Percentiles rank a stretch among this genome's conserved stretches.
phyloP scores from a whole-genome alignment of 176 grass and related monocot species.

The Triticum turgidum region DNA sequence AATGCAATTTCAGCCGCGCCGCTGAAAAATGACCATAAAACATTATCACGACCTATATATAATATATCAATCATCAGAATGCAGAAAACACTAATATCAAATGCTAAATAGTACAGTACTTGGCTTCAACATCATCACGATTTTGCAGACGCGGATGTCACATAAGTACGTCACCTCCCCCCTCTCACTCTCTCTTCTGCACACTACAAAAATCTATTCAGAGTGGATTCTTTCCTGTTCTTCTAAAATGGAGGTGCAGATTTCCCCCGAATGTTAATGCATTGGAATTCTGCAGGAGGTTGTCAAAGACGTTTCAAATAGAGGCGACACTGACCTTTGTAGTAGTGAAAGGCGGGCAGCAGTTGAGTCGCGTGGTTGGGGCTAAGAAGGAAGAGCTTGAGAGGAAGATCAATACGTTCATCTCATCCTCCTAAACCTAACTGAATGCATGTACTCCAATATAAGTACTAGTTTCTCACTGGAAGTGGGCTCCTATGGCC shows the following conservation, averaged over 20 bases:
- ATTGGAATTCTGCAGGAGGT: slow-evolving; percentile 43
- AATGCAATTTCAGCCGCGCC: not conserved
- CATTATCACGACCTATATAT: too few species aligned
- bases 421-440: slow-evolving; percentile 20
- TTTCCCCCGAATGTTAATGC: too few species aligned
- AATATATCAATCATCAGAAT: not conserved
- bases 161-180: not conserved
- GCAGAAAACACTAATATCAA: not conserved
- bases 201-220: not conserved
- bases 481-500: not conserved
- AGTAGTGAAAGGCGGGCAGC: slow-evolving; percentile 45
- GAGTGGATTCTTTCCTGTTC: not conserved
- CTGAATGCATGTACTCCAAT: not conserved
- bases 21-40: not conserved
- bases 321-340: slow-evolving; percentile 61
- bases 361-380: slow-evolving; percentile 58
- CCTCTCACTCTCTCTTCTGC: not conserved
- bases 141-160: not conserved
- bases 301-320: not conserved
- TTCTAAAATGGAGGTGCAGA: not conserved
- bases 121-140: not conserved
- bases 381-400: slow-evolving; percentile 80
- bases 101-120: not conserved
- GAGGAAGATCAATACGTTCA: slow-evolving; percentile 56
- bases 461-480: not conserved